phyloP scores from a whole-genome alignment of 1,284 basidiomycete genomes.

The Fomitopsis pinicola region DNA sequence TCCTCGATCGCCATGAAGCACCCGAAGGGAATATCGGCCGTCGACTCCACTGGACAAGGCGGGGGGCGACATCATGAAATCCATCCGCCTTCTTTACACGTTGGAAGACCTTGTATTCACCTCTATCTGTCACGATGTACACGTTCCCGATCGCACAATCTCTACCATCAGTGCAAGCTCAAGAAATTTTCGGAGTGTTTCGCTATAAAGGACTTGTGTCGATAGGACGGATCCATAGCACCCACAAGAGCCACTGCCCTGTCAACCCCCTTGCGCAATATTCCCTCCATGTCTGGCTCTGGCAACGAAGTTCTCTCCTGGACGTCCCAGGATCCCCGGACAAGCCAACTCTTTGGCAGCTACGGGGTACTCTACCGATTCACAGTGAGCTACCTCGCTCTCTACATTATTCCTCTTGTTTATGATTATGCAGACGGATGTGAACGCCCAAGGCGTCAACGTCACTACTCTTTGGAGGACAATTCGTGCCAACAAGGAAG shows the following conservation, averaged over 20 bases:
- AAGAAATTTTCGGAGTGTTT: constrained; percentile 32
- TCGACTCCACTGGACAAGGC: constrained; percentile 65
- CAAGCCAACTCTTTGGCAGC: constrained; percentile 75
- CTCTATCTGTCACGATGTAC: constrained; percentile 66
- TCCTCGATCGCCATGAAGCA: constrained; percentile 59
- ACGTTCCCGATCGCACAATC: constrained; percentile 72
- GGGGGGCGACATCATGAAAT: constrained; percentile 48
- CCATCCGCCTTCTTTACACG: constrained; percentile 64
- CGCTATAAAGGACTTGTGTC: constrained; percentile 31
- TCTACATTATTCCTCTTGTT: constrained; percentile 8
- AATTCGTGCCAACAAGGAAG: constrained; percentile 76
- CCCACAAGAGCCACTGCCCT: constrained; percentile 16
- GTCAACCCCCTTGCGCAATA: constrained; percentile 14
- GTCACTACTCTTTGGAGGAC: constrained; percentile 73
- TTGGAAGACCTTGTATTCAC: constrained; percentile 58
- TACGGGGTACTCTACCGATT: constrained; percentile 81
- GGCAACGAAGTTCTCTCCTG: constrained; percentile 74
- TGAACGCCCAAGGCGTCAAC: constrained; percentile 56
- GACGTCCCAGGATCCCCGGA: constrained; percentile 80
- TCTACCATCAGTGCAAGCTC: constrained; percentile 43
- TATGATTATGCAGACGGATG: constrained; percentile 48
- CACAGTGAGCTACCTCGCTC: constrained; percentile 42
- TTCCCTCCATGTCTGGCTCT: constrained; percentile 42
- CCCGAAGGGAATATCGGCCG: constrained; percentile 50
- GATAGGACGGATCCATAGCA: constrained; percentile 25